Evolutionary conservation across 805 yeast genomes (phyloP).

Genomic region (Cyberlindnera nakhonratchasimensis): DNA sequence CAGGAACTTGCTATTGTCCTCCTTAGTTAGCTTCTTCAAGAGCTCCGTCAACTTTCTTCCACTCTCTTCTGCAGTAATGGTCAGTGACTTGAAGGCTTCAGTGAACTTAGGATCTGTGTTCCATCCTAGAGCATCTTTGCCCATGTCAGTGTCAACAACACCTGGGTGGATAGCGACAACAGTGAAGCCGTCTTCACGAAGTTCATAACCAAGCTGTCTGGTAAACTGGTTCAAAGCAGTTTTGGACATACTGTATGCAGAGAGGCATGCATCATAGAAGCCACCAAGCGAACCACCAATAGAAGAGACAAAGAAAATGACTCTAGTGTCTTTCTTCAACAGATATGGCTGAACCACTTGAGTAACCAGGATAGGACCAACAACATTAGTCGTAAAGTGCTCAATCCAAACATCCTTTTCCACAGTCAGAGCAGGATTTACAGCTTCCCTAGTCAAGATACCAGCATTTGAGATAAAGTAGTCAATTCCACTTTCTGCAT

Average conservation of each 20-base stretch:
- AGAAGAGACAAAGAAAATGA: slow-evolving; percentile 30
- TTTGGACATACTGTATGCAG: slow-evolving; percentile 37
- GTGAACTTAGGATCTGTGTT: background rate
- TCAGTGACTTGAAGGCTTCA: background rate
- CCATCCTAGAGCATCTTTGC: slow-evolving; percentile 2
- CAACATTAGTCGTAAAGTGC: slow-evolving; percentile 6
- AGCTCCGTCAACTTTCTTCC: slow-evolving; percentile 22
- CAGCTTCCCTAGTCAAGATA: background rate
- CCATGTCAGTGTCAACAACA: slow-evolving; percentile 37
- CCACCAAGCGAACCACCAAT: slow-evolving; percentile 26
- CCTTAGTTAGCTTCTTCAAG: slow-evolving; percentile 21
- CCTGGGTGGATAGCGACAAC: slow-evolving; percentile 39
- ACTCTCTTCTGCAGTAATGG: slow-evolving; percentile 28
- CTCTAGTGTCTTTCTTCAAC: slow-evolving; percentile 18
- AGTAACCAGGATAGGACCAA: slow-evolving; percentile 12
- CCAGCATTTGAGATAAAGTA: slow-evolving; percentile 18
- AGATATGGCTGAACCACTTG: slow-evolving; percentile 18
- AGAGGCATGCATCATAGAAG: slow-evolving; percentile 11
- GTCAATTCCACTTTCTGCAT: slow-evolving; percentile 15
- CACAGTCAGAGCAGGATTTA: background rate
- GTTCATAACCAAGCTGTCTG: slow-evolving; percentile 29
- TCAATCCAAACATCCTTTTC: slow-evolving; percentile 1
- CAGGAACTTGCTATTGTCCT: slow-evolving; percentile 29
- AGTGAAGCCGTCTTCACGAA: slow-evolving; percentile 27
- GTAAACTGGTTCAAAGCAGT: slow-evolving; percentile 35